Conservation (phyloP, 768 basidiomycete species). For the Lentinula raphanica region DNA sequence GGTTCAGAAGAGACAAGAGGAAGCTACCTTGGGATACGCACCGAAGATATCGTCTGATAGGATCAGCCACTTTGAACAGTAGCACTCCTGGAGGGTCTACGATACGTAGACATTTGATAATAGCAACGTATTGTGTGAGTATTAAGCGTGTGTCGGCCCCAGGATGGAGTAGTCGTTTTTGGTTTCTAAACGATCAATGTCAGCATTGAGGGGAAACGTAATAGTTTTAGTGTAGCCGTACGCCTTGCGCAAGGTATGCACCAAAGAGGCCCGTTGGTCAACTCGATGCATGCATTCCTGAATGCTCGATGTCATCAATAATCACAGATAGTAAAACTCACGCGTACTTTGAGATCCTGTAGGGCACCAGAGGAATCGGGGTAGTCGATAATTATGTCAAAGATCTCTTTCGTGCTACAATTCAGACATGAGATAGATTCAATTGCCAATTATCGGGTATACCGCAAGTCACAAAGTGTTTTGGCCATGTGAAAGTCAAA, state of each 20-base stretch:
- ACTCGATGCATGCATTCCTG: slow-evolving; percentile 79
- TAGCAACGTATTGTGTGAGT: slow-evolving; percentile 83
- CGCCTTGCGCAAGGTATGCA: slow-evolving; percentile 76
- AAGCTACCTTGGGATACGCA: slow-evolving; percentile 20
- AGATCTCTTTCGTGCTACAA: slow-evolving; percentile 72
- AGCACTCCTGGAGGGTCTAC: slow-evolving; percentile 92
- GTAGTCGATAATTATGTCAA: slow-evolving; percentile 93
- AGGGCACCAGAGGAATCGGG: slow-evolving; percentile 84
- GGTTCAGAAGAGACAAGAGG: neutral
- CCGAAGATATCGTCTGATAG: slow-evolving; percentile 87
- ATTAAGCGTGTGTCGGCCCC: slow-evolving; percentile 94
- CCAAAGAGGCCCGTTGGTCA: slow-evolving; percentile 72
- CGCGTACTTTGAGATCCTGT: slow-evolving; percentile 71
- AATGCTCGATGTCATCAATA: neutral
- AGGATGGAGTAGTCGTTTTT: slow-evolving; percentile 86
- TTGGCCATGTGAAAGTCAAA: slow-evolving; percentile 95
- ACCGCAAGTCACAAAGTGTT: slow-evolving; percentile 84
- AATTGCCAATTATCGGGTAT: slow-evolving; percentile 15
- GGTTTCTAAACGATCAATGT: slow-evolving; percentile 52
- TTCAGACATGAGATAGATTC: neutral
- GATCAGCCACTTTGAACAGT: slow-evolving; percentile 89
- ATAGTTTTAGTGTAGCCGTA: slow-evolving; percentile 29
- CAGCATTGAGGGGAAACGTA: neutral
- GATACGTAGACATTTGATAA: slow-evolving; percentile 85
- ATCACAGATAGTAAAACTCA: neutral